Conservation (phyloP, 768 basidiomycete genomes). For the Cyclocybe cylindracea region DNA sequence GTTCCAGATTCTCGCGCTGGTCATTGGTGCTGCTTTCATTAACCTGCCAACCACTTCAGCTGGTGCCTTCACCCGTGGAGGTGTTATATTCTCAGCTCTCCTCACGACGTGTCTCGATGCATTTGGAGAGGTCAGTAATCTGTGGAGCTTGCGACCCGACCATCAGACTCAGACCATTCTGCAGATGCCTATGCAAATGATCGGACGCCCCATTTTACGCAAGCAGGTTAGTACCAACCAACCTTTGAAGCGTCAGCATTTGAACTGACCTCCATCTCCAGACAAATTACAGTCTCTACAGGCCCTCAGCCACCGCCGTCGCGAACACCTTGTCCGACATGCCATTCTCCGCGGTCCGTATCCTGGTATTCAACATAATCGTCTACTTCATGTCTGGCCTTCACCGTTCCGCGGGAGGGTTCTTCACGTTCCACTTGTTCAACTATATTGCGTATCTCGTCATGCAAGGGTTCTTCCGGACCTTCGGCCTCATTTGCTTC, state of each 20-base stretch:
- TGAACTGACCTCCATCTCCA: slow-evolving; percentile 18
- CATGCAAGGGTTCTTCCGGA: slow-evolving; percentile 87
- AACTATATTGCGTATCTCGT: slow-evolving; percentile 63
- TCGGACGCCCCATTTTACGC: slow-evolving; percentile 73
- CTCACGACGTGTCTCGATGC: slow-evolving; percentile 71
- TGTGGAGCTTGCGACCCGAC: not conserved
- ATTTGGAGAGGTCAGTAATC: slow-evolving; percentile 55
- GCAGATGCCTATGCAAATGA: slow-evolving; percentile 75
- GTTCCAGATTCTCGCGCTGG: slow-evolving; percentile 52
- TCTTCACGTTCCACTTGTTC: slow-evolving; percentile 65
- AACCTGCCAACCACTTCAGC: slow-evolving; percentile 70
- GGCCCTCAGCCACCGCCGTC: slow-evolving; percentile 62
- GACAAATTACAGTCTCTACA: slow-evolving; percentile 65
- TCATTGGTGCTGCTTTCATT: slow-evolving; percentile 76
- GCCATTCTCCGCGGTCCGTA: slow-evolving; percentile 62
- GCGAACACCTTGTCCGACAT: slow-evolving; percentile 71
- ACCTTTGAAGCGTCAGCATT: not conserved
- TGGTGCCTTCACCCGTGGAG: slow-evolving; percentile 86
- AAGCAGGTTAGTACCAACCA: slow-evolving; percentile 47
- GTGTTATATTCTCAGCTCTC: slow-evolving; percentile 72
- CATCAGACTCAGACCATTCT: slow-evolving; percentile 30
- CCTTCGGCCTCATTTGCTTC: slow-evolving; percentile 55
- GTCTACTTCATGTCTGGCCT: slow-evolving; percentile 71
- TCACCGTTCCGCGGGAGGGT: slow-evolving; percentile 40
- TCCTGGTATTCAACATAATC: slow-evolving; percentile 63